Evolutionary conservation across 768 basidiomycete genomes (phyloP), one percentile per base, ranked within the genome.

Genomic region (Pleurotus platypus): DNA sequence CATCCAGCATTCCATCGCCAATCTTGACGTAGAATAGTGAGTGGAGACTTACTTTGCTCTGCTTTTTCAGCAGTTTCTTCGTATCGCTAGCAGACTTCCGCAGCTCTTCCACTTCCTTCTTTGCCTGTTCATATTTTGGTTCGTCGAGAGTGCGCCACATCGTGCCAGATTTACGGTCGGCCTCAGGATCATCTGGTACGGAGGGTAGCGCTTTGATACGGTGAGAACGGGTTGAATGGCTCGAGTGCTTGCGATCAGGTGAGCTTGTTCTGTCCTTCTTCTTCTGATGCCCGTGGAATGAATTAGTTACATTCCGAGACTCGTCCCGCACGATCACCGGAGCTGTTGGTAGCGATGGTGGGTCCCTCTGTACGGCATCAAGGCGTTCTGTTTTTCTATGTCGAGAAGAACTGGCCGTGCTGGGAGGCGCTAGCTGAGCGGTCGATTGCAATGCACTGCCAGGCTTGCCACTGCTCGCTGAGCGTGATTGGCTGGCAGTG

Each of bases 41-140:
- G 30, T 35, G 30, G 5, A 18, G n/a, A 58, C 64, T 53, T 22
- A 84, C 86, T 77, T 86, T 87, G 47, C 63, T 70, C 60, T 87
- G 82, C 57, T 81, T 82, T 70, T 78, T 85, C 0, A 75, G 65
- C 0, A 63, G 64, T 61, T 81, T 87, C 67, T 77, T 83, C 55
- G 65, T 70, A 15, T 83, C 79, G 18, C 73, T 68, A 5, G 75
- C 63, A 22, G 76, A 63, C 64, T 75, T 81, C 68, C 82, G 85
- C 60, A 84, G 71, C 4, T 60, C 56, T 48, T 87, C 85, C 4
- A 86, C 63, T 61, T 90, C 86, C 35, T 74, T 77, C 66, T 75
- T 82, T 68, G 86, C 67, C 38, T 74, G 75, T n/a, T 79, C 78
- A 54, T 76, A 76, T 62, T 86, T 84, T 11, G 78, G 74, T 11